Evolutionary conservation across 495 filamentous ascomycete genomes (phyloP), one percentile per base, ranked within the genome.

Genomic region (Elaphomyces granulatus): DNA sequence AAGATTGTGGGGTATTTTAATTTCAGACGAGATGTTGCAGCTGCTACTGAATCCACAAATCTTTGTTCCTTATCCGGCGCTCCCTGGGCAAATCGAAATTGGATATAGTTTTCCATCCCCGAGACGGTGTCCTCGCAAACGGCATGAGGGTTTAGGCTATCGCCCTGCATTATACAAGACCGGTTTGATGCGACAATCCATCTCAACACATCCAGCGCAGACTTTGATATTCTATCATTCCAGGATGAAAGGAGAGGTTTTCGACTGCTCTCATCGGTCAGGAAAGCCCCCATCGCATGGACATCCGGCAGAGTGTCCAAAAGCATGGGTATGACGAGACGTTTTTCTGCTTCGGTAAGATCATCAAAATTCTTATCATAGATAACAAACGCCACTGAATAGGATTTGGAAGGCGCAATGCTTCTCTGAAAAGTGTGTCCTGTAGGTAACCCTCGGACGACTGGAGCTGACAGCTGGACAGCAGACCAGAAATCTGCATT

Each of bases 171-270:
- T 40, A 96, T 93, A 45, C 77, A 88, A 2, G 87, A 90, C 28
- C 84, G 67, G 50, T 94, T 94, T 0, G 86, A 93, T 1, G 85
- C 83, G 38, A 96, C 77, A 44, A 96, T 83, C 88, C 88, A 94
- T 42, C 81, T 71, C 14, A 94, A 63, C 4, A 92, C 51, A 19
- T 75, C 72, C 3, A 83, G 52, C 2, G 81, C 75, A 4, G 81
- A 66, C 3, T 77, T 79, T 1, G 75, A 72, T 8, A 94, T 67
- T 12, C 66, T 64, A 0, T 73, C 62, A n/a, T n/a, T n/a, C 81
- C 83, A 92, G 8, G 60, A 57, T 17, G 61, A 58, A 17, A 94
- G 61, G 30, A 47, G 48, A n/a, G n/a, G n/a, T n/a, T n/a, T n/a
- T n/a, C n/a, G n/a, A n/a, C n/a, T n/a, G n/a, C n/a, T n/a, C n/a